A percentile compares a stretch with the other conserved stretches of the same genome.
phyloP scores from a whole-genome alignment of 1,284 basidiomycete genomes.

The Stereum hirsutum region DNA sequence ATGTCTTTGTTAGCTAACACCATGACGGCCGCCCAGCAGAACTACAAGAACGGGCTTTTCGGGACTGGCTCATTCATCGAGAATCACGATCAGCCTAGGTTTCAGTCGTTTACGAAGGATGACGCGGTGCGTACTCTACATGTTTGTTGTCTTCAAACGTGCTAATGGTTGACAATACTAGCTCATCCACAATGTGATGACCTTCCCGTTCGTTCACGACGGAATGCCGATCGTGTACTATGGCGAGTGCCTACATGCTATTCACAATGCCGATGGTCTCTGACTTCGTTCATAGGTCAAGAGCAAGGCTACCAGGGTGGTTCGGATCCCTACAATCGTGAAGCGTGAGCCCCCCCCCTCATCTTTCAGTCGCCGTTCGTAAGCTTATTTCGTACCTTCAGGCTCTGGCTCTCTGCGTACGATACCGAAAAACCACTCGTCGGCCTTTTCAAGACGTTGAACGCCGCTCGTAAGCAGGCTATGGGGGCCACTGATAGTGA shows the following conservation, averaged over 20 bases:
- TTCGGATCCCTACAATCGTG: conserved; percentile 36
- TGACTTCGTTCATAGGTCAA: conserved; percentile 15
- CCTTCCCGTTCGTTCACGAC: conserved; percentile 27
- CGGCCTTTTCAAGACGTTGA: conserved; percentile 43
- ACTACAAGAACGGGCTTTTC: conserved; percentile 19
- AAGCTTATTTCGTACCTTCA: too few species aligned
- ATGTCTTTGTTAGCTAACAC: conserved; percentile 21
- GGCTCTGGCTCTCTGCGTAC: conserved; percentile 52
- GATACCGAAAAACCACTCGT: conserved; percentile 42
- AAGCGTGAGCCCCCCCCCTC: conserved; percentile 38
- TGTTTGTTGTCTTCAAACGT: too few species aligned
- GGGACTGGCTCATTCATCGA: conserved; percentile 33
- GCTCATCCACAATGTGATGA: conserved; percentile 23
- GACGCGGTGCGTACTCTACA: conserved; percentile 16
- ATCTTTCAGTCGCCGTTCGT: conserved; percentile 6
- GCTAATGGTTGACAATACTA: background rate
- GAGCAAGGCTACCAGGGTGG: conserved; percentile 40
- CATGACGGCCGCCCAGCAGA: conserved; percentile 21
- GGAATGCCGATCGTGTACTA: conserved; percentile 51
- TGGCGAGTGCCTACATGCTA: conserved; percentile 17
- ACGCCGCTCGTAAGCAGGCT: conserved; percentile 51
- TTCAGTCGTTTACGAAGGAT: conserved; percentile 25
- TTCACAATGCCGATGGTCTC: background rate
- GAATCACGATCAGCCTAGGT: conserved; percentile 48
- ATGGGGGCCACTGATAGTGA: conserved; percentile 27